Evolutionary conservation across 306 rosid species (phyloP).

Genomic region (Canavalia ensiformis): DNA sequence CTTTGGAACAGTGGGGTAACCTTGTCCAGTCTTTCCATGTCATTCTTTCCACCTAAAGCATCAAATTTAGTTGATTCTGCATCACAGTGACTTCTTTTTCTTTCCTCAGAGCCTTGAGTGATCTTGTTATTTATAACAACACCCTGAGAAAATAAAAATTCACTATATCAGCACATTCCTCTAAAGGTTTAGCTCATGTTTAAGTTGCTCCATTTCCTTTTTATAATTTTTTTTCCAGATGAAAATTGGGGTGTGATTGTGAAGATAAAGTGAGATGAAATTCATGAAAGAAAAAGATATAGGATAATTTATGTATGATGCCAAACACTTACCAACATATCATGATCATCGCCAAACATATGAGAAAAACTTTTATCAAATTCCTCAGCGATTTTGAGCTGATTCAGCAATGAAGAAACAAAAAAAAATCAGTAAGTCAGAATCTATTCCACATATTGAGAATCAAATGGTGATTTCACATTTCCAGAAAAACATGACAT

Average conservation of each 20-base stretch:
- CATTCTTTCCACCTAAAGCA: slow-evolving; percentile 59
- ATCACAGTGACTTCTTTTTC: slow-evolving; percentile 55
- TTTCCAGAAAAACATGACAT: slow-evolving; percentile 14
- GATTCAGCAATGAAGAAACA: slow-evolving; percentile 48
- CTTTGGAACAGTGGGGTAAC: slow-evolving; percentile 81
- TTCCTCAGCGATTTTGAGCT: slow-evolving; percentile 75
- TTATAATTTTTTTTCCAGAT: slow-evolving; percentile 29
- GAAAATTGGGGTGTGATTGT: slow-evolving; percentile 16
- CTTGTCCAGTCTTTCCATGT: slow-evolving; percentile 63
- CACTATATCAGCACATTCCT: slow-evolving; percentile 33
- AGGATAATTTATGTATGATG: slow-evolving; percentile 32
- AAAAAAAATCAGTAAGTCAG: slow-evolving; percentile 41
- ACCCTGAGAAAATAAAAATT: slow-evolving; percentile 58
- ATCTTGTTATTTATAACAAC: slow-evolving; percentile 59
- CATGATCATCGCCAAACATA: slow-evolving; percentile 63
- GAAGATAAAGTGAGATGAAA: slow-evolving; percentile 40
- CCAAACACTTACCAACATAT: slow-evolving; percentile 64
- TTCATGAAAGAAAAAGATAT: neutral
- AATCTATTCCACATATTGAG: slow-evolving; percentile 28
- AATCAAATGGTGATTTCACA: slow-evolving; percentile 36
- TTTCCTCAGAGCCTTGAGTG: slow-evolving; percentile 61
- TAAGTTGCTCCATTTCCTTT: slow-evolving; percentile 33
- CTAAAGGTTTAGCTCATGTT: slow-evolving; percentile 21
- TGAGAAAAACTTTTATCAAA: slow-evolving; percentile 69
- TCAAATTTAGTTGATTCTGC: slow-evolving; percentile 57